A percentile compares a stretch with the other conserved stretches of the same genome.
phyloP scores from a whole-genome alignment of 2,329 filamentous ascomycete species.

The Colletotrichum sp. region DNA sequence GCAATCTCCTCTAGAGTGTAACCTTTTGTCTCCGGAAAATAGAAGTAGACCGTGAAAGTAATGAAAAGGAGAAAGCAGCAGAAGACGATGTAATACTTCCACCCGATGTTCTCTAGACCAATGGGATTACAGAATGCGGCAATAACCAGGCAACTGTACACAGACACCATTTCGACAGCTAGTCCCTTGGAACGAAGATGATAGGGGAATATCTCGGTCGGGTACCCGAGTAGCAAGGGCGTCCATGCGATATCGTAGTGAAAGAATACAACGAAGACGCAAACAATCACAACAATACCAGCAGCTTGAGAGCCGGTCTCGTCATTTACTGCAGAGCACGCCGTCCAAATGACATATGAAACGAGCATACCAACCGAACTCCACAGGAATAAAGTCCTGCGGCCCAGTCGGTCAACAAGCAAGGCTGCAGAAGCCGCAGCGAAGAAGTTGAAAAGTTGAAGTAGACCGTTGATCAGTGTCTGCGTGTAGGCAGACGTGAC shows the following conservation, averaged over 20 bases:
- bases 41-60: conserved; percentile 39
- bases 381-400: conserved; percentile 36
- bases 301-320: neutral
- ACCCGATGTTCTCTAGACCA: conserved; percentile 38
- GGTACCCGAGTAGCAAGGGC: conserved; percentile 34
- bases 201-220: conserved; percentile 31
- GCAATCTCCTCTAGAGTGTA: conserved; percentile 9
- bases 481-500: conserved; percentile 39
- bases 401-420: conserved; percentile 30
- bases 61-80: conserved; percentile 36
- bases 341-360: conserved; percentile 43
- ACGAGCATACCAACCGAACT: conserved; percentile 37
- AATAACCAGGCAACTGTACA: conserved; percentile 28
- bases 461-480: conserved; percentile 43
- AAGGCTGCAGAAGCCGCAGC: conserved; percentile 21
- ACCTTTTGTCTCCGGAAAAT: conserved; percentile 38
- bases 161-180: conserved; percentile 9
- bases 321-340: conserved; percentile 26
- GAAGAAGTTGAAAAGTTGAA: conserved; percentile 23
- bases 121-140: conserved; percentile 47
- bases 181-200: conserved; percentile 18
- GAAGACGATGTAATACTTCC: conserved; percentile 47
- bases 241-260: conserved; percentile 40
- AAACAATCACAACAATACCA: conserved; percentile 32
- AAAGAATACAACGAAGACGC: conserved; percentile 42